A percentile compares a stretch with the other conserved stretches of the same genome.
phyloP scores from a whole-genome alignment of 768 basidiomycete species.

The Naganishia kalamii region DNA sequence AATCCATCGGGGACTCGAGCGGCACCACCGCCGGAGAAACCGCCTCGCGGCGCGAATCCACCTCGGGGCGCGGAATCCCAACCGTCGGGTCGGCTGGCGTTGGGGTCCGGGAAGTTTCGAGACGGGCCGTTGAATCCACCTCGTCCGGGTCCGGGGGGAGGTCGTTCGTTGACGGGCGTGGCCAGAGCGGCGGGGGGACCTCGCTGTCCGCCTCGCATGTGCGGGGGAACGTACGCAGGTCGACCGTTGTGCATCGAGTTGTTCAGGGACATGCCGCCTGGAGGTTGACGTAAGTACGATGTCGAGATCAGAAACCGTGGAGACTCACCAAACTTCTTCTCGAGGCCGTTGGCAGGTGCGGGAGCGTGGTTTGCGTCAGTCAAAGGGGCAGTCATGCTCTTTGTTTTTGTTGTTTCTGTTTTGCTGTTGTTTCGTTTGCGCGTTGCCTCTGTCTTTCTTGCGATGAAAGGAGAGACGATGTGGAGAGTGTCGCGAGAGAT shows the following conservation, averaged over 20 bases:
- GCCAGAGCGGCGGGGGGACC: slow-evolving; percentile 30
- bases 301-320: background rate
- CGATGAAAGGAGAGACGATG: slow-evolving; percentile 9
- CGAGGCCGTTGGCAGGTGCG: slow-evolving; percentile 31
- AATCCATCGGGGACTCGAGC: slow-evolving; percentile 45
- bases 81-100: slow-evolving; percentile 6
- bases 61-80: slow-evolving; percentile 21
- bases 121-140: slow-evolving; percentile 40
- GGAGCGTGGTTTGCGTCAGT: slow-evolving; percentile 24
- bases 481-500: background rate
- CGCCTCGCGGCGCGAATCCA: slow-evolving; percentile 25
- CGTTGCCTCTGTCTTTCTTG: background rate
- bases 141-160: slow-evolving; percentile 22
- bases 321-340: slow-evolving; percentile 43
- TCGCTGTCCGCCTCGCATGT: slow-evolving; percentile 34
- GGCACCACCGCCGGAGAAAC: slow-evolving; percentile 34
- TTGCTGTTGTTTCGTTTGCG: slow-evolving; percentile 16
- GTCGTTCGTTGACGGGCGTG: slow-evolving; percentile 28
- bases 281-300: background rate
- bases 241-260: slow-evolving; percentile 42
- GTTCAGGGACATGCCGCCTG: slow-evolving; percentile 19
- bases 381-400: slow-evolving; percentile 34
- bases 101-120: slow-evolving; percentile 25
- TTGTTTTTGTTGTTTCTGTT: slow-evolving; percentile 11
- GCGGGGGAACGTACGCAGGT: slow-evolving; percentile 48